phyloP scores from a whole-genome alignment of 2,329 filamentous ascomycete species.

The Aspergillus candidus region DNA sequence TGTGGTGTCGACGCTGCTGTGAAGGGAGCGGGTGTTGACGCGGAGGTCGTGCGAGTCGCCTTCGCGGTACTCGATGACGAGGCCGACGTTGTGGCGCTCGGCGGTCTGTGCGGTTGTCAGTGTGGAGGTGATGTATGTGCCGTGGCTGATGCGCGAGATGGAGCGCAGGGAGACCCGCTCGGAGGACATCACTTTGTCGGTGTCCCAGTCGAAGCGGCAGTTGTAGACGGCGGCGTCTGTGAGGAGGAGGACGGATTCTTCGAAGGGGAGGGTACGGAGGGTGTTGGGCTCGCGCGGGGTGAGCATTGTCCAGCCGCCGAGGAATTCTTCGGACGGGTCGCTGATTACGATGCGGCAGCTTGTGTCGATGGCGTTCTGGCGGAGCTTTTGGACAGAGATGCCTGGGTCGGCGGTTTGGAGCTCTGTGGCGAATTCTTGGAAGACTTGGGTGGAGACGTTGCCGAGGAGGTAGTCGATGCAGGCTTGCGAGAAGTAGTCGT shows the following conservation, averaged over 20 bases:
- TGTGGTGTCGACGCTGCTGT: slow-evolving; percentile 48
- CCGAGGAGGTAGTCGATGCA: slow-evolving; percentile 92
- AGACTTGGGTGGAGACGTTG: slow-evolving; percentile 75
- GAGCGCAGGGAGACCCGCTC: slow-evolving; percentile 75
- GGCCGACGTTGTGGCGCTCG: slow-evolving; percentile 72
- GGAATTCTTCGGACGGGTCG: slow-evolving; percentile 74
- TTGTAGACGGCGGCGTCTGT: slow-evolving; percentile 82
- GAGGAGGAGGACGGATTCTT: slow-evolving; percentile 80
- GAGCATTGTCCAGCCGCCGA: slow-evolving; percentile 83
- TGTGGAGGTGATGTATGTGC: slow-evolving; percentile 86
- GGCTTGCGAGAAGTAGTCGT: slow-evolving; percentile 93
- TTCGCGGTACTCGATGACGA: slow-evolving; percentile 71
- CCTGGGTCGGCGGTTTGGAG: slow-evolving; percentile 92
- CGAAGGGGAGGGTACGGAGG: slow-evolving; percentile 65
- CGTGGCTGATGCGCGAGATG: slow-evolving; percentile 66
- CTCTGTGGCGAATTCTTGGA: slow-evolving; percentile 88
- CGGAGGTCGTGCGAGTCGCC: slow-evolving; percentile 65
- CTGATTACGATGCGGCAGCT: slow-evolving; percentile 81
- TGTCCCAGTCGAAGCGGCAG: slow-evolving; percentile 89
- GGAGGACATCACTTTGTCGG: slow-evolving; percentile 89
- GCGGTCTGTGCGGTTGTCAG: slow-evolving; percentile 72
- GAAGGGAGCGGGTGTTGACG: slow-evolving; percentile 77
- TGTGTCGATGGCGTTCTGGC: slow-evolving; percentile 83
- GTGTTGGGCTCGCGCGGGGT: slow-evolving; percentile 68
- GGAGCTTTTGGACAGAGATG: slow-evolving; percentile 74